Conservation (phyloP, 805 yeast genomes). For the Lipomyces oligophaga region DNA sequence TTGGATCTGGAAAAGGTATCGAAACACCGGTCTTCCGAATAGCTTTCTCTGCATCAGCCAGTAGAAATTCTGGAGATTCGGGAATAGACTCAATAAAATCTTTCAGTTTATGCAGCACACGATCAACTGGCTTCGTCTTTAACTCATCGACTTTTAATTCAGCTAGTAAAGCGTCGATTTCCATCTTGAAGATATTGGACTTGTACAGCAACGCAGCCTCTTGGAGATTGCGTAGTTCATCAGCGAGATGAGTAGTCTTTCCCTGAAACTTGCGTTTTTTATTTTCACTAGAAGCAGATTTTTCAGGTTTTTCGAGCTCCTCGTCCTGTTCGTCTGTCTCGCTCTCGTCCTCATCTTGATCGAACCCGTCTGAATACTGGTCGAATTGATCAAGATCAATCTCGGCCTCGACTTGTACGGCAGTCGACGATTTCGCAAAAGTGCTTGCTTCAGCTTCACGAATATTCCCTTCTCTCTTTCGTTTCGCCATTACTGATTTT, state of each 20-base stretch:
- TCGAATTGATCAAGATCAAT: slow-evolving; percentile 3
- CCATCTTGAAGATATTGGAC: slow-evolving; percentile 90
- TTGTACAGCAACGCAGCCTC: slow-evolving; percentile 93
- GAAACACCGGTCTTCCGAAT: slow-evolving; percentile 52
- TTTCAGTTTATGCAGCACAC: slow-evolving; percentile 68
- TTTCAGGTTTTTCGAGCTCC: background rate
- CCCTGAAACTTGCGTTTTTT: slow-evolving; percentile 4
- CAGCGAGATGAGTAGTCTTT: slow-evolving; percentile 35
- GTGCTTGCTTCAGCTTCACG: too few relatives aligned
- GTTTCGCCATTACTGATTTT: slow-evolving; percentile 14
- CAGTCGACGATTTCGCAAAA: background rate
- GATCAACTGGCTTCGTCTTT: slow-evolving; percentile 63
- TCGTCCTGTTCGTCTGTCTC: slow-evolving; percentile 21
- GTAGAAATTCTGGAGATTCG: slow-evolving; percentile 42
- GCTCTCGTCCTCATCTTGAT: slow-evolving; percentile 36
- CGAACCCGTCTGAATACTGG: slow-evolving; percentile 33
- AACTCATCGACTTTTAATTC: slow-evolving; percentile 74
- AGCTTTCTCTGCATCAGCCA: slow-evolving; percentile 53
- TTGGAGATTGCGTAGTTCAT: slow-evolving; percentile 85
- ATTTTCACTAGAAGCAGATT: too few relatives aligned
- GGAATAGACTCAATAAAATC: slow-evolving; percentile 65
- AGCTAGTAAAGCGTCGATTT: slow-evolving; percentile 83
- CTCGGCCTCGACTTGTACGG: background rate
- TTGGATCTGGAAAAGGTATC: slow-evolving; percentile 88
- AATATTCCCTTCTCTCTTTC: slow-evolving; percentile 7